Conservation (phyloP, 352 stramenopile genomes). For the Globisporangium cederbergense region DNA sequence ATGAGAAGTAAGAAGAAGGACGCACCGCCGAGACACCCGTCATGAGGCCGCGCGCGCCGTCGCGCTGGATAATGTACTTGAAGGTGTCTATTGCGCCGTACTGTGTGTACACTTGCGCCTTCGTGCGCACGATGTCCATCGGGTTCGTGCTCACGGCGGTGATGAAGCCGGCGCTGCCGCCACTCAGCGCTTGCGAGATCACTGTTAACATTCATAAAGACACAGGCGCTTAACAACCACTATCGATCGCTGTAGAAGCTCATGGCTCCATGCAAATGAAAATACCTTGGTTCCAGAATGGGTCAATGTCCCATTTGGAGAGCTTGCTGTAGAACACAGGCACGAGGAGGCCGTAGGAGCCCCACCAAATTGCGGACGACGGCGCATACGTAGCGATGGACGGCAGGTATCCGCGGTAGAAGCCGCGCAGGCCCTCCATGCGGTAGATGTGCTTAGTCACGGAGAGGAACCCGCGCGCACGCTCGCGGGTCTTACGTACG, state of each 20-base stretch:
- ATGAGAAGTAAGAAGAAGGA: slow-evolving; percentile 1
- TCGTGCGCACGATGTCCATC: slow-evolving; percentile 88
- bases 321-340: slow-evolving; percentile 68
- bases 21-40: slow-evolving; percentile 75
- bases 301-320: slow-evolving; percentile 50
- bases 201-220: slow-evolving; percentile 30
- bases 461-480: slow-evolving; percentile 47
- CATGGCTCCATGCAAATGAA: neutral
- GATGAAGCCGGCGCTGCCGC: slow-evolving; percentile 72
- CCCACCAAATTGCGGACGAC: slow-evolving; percentile 86
- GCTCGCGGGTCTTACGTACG: slow-evolving; percentile 53
- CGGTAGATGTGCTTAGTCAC: slow-evolving; percentile 66
- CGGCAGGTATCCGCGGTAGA: slow-evolving; percentile 82
- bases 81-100: slow-evolving; percentile 79
- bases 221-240: neutral
- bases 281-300: slow-evolving; percentile 82
- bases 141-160: slow-evolving; percentile 82
- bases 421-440: slow-evolving; percentile 63
- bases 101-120: slow-evolving; percentile 82
- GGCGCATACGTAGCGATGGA: slow-evolving; percentile 86
- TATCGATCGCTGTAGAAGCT: neutral
- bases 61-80: slow-evolving; percentile 79
- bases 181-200: slow-evolving; percentile 70
- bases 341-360: slow-evolving; percentile 79
- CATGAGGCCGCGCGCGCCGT: slow-evolving; percentile 75